phyloP scores from a whole-genome alignment of 768 basidiomycete species.

The Suillus variegatus region DNA sequence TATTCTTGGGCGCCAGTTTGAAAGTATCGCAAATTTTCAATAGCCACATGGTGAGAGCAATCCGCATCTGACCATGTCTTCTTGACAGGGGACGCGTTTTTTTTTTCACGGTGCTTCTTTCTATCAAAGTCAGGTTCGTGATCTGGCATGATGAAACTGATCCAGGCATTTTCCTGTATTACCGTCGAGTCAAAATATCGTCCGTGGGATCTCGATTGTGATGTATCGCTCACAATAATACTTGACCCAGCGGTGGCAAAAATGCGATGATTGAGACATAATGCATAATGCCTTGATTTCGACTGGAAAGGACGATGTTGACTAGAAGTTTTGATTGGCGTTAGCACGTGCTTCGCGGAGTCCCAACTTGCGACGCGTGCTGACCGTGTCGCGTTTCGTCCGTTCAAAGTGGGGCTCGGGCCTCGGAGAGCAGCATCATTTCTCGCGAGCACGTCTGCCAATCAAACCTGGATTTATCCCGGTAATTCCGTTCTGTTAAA shows the following conservation, averaged over 20 bases:
- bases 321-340: background rate
- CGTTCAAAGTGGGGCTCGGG: background rate
- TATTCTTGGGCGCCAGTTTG: background rate
- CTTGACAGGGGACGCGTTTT: background rate
- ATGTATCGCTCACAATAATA: background rate
- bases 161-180: background rate
- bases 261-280: background rate
- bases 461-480: background rate
- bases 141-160: background rate
- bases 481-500: background rate
- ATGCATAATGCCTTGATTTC: background rate
- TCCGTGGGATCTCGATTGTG: background rate
- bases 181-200: too few relatives aligned
- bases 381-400: slow-evolving; percentile 6
- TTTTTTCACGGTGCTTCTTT: background rate
- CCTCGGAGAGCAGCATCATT: background rate
- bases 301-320: background rate
- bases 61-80: background rate
- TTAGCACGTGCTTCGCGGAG: background rate
- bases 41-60: background rate
- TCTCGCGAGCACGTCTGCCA: background rate
- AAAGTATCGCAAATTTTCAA: background rate
- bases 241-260: background rate
- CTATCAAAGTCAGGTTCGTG: background rate
- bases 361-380: slow-evolving; percentile 1